phyloP scores from a whole-genome alignment of 2,329 filamentous ascomycete genomes.

The Blastomyces percursus region DNA sequence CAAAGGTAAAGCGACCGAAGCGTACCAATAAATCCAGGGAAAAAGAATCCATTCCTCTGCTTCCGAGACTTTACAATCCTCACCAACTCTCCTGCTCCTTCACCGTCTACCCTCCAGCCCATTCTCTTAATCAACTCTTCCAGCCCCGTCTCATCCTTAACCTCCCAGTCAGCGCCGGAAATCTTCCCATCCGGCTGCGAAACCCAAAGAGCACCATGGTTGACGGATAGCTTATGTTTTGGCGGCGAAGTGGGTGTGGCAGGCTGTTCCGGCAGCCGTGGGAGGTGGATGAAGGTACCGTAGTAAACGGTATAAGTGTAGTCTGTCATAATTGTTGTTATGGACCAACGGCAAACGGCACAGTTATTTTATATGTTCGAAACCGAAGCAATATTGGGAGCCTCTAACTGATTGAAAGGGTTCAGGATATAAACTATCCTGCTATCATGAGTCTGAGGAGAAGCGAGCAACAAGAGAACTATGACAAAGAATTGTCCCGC shows the following conservation, averaged over 20 bases:
- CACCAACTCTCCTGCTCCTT: conserved; percentile 14
- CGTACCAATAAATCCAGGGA: conserved; percentile 39
- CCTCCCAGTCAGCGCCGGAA: conserved; percentile 26
- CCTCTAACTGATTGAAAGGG: not conserved
- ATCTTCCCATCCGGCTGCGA: conserved; percentile 24
- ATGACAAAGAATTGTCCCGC: not conserved
- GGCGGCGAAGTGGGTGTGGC: conserved; percentile 36
- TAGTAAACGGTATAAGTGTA: conserved; percentile 39
- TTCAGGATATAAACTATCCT: not conserved
- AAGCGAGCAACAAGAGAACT: not conserved
- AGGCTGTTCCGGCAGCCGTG: conserved; percentile 40
- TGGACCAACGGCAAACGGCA: not conserved
- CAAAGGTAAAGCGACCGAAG: not conserved
- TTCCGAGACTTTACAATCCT: conserved; percentile 30
- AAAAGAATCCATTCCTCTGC: conserved; percentile 35
- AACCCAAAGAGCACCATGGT: conserved; percentile 38
- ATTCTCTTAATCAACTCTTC: conserved; percentile 21
- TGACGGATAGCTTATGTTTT: conserved; percentile 43
- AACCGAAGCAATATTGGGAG: not conserved
- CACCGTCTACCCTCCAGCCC: conserved; percentile 24
- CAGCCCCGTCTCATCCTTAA: conserved; percentile 19
- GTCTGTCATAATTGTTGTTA: not conserved
- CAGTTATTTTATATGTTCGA: not conserved
- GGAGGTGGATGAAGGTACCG: conserved; percentile 52
- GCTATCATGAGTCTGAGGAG: not conserved